Percentiles rank a stretch among this genome's conserved stretches.
Conservation (phyloP, 768 basidiomycete species). For the Mycena leptocephala region DNA sequence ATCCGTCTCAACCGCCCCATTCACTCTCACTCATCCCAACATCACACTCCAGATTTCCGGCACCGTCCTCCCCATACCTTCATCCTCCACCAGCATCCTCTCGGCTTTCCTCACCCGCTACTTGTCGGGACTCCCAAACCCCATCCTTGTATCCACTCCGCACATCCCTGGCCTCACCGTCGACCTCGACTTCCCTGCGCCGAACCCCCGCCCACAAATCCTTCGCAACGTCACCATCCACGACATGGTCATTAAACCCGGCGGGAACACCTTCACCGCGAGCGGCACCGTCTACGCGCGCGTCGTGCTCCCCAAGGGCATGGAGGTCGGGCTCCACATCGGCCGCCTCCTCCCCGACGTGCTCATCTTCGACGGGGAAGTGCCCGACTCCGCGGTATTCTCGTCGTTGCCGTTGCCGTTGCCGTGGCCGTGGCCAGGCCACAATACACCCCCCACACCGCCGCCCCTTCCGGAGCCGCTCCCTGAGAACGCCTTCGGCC, state of each 20-base stretch:
- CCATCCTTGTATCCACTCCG: slow-evolving; percentile 72
- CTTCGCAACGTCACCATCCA: slow-evolving; percentile 82
- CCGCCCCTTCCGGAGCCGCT: slow-evolving; percentile 75
- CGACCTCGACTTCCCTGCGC: slow-evolving; percentile 75
- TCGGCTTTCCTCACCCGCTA: slow-evolving; percentile 78
- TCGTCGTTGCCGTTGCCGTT: slow-evolving; percentile 1
- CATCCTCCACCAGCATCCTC: slow-evolving; percentile 58
- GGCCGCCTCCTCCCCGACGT: slow-evolving; percentile 82
- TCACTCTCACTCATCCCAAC: slow-evolving; percentile 78
- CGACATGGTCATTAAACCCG: slow-evolving; percentile 80
- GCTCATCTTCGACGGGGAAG: slow-evolving; percentile 83
- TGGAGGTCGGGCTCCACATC: slow-evolving; percentile 78
- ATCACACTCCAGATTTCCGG: slow-evolving; percentile 74
- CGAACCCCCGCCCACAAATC: slow-evolving; percentile 74
- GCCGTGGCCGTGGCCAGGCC: too few relatives aligned
- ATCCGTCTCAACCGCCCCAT: slow-evolving; percentile 68
- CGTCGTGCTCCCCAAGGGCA: slow-evolving; percentile 79
- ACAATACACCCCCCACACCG: too few relatives aligned
- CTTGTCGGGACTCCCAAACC: slow-evolving; percentile 70
- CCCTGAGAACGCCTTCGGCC: slow-evolving; percentile 83
- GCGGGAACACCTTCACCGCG: slow-evolving; percentile 67
- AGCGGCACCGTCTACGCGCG: slow-evolving; percentile 79
- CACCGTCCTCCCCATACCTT: slow-evolving; percentile 67
- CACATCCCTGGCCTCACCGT: slow-evolving; percentile 66
- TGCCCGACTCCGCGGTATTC: slow-evolving; percentile 52